Percentiles rank a stretch among this genome's conserved stretches.
Conservation (phyloP, 1,284 basidiomycete genomes). For the Apiotrichum domesticum region DNA sequence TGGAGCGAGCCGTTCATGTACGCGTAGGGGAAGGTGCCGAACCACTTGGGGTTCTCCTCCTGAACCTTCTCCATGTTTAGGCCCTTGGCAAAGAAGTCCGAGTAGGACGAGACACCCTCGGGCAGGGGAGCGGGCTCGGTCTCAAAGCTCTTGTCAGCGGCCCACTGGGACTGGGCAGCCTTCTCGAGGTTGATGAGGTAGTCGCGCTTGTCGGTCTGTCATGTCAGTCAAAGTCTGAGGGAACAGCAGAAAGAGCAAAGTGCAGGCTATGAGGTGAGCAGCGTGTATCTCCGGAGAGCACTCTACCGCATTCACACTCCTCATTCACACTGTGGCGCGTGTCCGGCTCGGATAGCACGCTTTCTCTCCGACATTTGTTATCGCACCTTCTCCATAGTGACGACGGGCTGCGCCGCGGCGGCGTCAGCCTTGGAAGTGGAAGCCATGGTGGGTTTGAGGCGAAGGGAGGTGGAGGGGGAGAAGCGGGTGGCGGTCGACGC, state of each 20-base stretch:
- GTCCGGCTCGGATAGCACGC: no score
- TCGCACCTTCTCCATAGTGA: constrained; percentile 43
- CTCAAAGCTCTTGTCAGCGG: constrained; percentile 59
- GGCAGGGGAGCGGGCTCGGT: constrained; percentile 68
- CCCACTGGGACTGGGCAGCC: constrained; percentile 78
- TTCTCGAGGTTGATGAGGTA: constrained; percentile 74
- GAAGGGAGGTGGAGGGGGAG: constrained; percentile 4
- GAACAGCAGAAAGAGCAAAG: no score
- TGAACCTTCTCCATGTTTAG: constrained; percentile 50
- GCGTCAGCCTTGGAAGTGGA: constrained; percentile 25
- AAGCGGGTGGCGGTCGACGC: not conserved
- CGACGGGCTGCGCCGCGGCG: constrained; percentile 30
- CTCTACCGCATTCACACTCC: no score
- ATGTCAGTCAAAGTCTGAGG: no score
- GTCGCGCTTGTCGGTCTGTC: constrained; percentile 86
- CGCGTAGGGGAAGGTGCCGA: constrained; percentile 89
- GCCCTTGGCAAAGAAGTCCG: constrained; percentile 47
- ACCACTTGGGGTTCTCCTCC: constrained; percentile 84
- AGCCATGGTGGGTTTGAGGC: not conserved
- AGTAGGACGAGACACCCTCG: constrained; percentile 60
- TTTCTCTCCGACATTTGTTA: no score
- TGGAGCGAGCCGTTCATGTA: constrained; percentile 99
- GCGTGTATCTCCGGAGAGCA: no score
- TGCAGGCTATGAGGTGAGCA: no score
- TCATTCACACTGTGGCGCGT: no score